Base-by-base conservation (phyloP, 2,329 filamentous ascomycete genomes). In the Stemphylium vesicarium region DNA sequence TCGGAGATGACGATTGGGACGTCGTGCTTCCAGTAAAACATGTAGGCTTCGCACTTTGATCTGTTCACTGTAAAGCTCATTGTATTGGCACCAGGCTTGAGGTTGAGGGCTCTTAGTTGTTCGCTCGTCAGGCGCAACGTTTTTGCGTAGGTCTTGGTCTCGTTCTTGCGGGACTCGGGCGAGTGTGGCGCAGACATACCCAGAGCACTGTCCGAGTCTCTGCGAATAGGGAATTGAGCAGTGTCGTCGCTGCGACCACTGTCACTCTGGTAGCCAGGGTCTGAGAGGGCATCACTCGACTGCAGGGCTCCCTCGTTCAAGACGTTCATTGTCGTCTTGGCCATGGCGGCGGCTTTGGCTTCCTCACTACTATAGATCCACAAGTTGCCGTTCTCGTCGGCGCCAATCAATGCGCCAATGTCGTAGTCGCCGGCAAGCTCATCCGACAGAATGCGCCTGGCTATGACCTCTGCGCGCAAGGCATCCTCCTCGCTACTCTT, bases 351-450 rank as follows among this genome's bases (percentile, higher is more conserved):
- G 67, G 95, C 89, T 71, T 97, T 98, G 20, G 95, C 92, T 70
- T 96, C 93, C 75, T 98, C 93, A 67, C 93, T 98, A 77, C 92
- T 95, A 79, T 99, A 99, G 63, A 99, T 98, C 94, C 95, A 98
- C n/a, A 99, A 82, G 68, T 99, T 99, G 6, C 95, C 95, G 56
- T 95, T 87, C 70, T 96, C 92, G 71, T 99, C 95, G 39, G 95
- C 94, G 11, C 93, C 95, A 66, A 99, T 96, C 26, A 99, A 82
- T 2, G 94, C 89, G 5, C 95, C 95, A 66, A 99, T 96, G 72
- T 99, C 95, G 74, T 97, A 97, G 71, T 94, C 92, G 18, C 93
- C 95, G 68, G 96, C 91, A 12, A 98, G 79, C 76, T 98, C 94
- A 71, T 99, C 92, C 0, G 92, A 88, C 11, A 99, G 83, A 45